Evolutionary conservation across 179 eudicot species (phyloP), one percentile per base, ranked within the genome.

Genomic region (Nepenthes alata): DNA sequence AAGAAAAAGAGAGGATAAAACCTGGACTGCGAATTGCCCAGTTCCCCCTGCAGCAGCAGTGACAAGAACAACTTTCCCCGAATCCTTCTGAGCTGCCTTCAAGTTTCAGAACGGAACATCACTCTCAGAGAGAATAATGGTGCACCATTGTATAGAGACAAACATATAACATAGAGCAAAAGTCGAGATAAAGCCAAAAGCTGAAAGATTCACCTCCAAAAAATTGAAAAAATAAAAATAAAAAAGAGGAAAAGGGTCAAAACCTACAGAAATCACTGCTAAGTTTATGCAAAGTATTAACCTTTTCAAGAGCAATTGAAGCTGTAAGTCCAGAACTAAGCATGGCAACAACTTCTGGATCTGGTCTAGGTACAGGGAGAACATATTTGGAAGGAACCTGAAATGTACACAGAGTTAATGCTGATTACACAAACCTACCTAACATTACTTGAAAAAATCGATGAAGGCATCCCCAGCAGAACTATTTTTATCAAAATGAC

Each of bases 41-140:
- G 98, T 93, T 67, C 96, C 98, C 52, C 98, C 98, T 15, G 98
- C 98, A 72, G 98, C 98, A 53, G 98, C 98, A 59, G 98, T 93
- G 72, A 93, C 84, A 70, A 93, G 88, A 73, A 89, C 94, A 44
- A 80, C 79, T 76, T 89, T 75, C 67, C 90, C 95, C 35, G 87
- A 83, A 63, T 73, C 83, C 88, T 82, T 83, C 53, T 82, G 95
- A 59, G 87, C 98, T 54, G 88, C 93, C 98, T 93, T 77, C 45
- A 73, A 57, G 65, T 60, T 68, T 47, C 58, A 75, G 37, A 65
- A 64, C 61, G 8, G 57, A 48, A 35, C 16, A 53, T 48, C 34
- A 48, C 52, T 10, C 25, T 25, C 2, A 11, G 44, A 12, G 37
- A 59, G 35, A 59, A 16, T 1, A 25, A 16, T 8, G 34, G 7